phyloP scores from a whole-genome alignment of 169 alveolate genomes.

The Ichthyophthirius multifiliis region DNA sequence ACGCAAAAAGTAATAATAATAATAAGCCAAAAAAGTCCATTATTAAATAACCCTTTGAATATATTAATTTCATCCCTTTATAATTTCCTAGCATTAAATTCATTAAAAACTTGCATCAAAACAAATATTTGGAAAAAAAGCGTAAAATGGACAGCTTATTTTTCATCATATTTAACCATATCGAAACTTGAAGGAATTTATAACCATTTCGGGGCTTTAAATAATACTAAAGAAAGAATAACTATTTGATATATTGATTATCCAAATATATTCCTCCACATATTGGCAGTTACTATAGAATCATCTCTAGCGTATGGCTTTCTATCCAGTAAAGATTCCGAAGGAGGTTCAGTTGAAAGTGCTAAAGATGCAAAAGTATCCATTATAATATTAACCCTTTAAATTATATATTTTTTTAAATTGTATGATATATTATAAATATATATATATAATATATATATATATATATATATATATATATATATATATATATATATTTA shows the following conservation, averaged over 20 bases:
- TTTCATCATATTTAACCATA: conserved; percentile 12
- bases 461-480: no score
- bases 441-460: no score
- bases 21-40: conserved; percentile 63
- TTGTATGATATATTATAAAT: background rate
- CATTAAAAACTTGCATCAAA: conserved; percentile 78
- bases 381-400: conserved; percentile 71
- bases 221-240: conserved; percentile 39
- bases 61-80: conserved; percentile 67
- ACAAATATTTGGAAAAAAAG: conserved; percentile 81
- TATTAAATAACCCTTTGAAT: conserved; percentile 70
- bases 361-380: conserved; percentile 86
- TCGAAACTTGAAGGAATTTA: background rate
- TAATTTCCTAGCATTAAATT: conserved; percentile 77
- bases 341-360: conserved; percentile 87
- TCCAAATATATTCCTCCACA: conserved; percentile 66
- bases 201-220: conserved; percentile 37
- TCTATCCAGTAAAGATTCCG: conserved; percentile 60
- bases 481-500: no score
- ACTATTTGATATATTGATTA: conserved; percentile 45
- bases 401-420: background rate
- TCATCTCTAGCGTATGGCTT: conserved; percentile 75
- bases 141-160: conserved; percentile 62
- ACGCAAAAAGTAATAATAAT: conserved; percentile 53
- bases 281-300: conserved; percentile 57